Percentiles rank a stretch among this genome's conserved stretches.
phyloP scores from a whole-genome alignment of 306 rosid genomes.

The Quercus alba region DNA sequence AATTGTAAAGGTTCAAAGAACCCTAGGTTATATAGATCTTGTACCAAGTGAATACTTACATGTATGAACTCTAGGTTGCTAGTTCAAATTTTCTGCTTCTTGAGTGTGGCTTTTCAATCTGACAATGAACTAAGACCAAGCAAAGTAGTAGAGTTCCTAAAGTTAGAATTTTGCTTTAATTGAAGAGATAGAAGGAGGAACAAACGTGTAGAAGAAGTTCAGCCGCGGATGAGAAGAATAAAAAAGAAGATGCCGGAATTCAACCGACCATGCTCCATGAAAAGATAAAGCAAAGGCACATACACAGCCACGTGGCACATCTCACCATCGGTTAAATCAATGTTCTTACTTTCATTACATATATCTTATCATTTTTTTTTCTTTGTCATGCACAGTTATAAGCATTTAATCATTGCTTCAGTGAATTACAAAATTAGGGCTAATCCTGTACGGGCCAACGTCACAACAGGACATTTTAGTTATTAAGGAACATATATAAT shows the following conservation, averaged over 20 bases:
- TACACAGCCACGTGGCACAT: slow-evolving; percentile 58
- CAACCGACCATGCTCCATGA: slow-evolving; percentile 72
- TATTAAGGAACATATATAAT: not conserved
- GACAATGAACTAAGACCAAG: slow-evolving; percentile 3
- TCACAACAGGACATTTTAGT: not conserved
- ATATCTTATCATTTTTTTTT: slow-evolving; percentile 42
- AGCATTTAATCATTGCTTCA: slow-evolving; percentile 15
- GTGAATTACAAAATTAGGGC: not conserved
- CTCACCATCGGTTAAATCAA: slow-evolving; percentile 39
- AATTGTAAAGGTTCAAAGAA: not conserved
- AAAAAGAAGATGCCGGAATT: slow-evolving; percentile 79
- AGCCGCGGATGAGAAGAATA: slow-evolving; percentile 40
- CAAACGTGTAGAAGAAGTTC: slow-evolving; percentile 36
- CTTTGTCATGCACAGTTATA: slow-evolving; percentile 14
- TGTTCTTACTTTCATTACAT: slow-evolving; percentile 20
- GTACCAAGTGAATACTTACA: slow-evolving; percentile 7
- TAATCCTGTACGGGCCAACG: not conserved
- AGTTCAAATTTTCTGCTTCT: not conserved
- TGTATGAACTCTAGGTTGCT: slow-evolving; percentile 9
- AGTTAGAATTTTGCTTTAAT: slow-evolving; percentile 19
- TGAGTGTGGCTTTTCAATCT: not conserved
- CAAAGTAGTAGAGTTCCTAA: slow-evolving; percentile 13
- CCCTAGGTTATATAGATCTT: slow-evolving; percentile 19
- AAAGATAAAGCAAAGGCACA: slow-evolving; percentile 78
- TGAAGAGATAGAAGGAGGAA: slow-evolving; percentile 13